phyloP scores from a whole-genome alignment of 441 rosid species.

The Manihot esculenta region DNA sequence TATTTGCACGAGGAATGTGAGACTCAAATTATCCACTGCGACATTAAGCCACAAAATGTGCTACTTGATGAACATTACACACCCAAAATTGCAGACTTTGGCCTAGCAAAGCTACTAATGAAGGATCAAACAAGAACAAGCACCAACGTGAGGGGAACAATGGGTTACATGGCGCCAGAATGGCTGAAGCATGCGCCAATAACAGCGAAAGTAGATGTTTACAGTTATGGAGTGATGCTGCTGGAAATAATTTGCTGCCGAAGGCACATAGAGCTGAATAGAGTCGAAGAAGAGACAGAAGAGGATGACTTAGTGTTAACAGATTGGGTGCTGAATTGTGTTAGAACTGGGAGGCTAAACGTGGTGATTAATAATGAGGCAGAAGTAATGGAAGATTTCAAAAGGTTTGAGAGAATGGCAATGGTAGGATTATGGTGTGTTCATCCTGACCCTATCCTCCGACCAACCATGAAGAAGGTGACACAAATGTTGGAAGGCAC shows the following conservation, averaged over 20 bases:
- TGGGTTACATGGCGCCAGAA: slow-evolving; percentile 32
- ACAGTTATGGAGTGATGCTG: slow-evolving; percentile 35
- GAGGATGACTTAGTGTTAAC: slow-evolving; percentile 21
- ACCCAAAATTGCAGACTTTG: slow-evolving; percentile 19
- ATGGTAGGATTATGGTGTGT: slow-evolving; percentile 12
- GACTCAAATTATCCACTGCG: slow-evolving; percentile 32
- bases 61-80: slow-evolving; percentile 16
- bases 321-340: slow-evolving; percentile 25
- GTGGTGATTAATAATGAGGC: background rate
- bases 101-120: slow-evolving; percentile 25
- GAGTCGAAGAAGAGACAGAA: slow-evolving; percentile 9
- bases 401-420: slow-evolving; percentile 6
- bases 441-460: slow-evolving; percentile 1
- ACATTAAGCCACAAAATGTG: slow-evolving; percentile 22
- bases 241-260: slow-evolving; percentile 30
- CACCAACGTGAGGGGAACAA: slow-evolving; percentile 19
- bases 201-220: slow-evolving; percentile 30
- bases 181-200: slow-evolving; percentile 25
- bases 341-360: background rate
- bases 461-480: slow-evolving; percentile 20
- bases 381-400: background rate
- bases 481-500: slow-evolving; percentile 33
- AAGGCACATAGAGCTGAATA: slow-evolving; percentile 21
- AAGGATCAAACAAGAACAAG: slow-evolving; percentile 24
- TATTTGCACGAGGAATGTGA: slow-evolving; percentile 37